Evolutionary conservation across 345 rosid species (phyloP).

Genomic region (Populus simonii): DNA sequence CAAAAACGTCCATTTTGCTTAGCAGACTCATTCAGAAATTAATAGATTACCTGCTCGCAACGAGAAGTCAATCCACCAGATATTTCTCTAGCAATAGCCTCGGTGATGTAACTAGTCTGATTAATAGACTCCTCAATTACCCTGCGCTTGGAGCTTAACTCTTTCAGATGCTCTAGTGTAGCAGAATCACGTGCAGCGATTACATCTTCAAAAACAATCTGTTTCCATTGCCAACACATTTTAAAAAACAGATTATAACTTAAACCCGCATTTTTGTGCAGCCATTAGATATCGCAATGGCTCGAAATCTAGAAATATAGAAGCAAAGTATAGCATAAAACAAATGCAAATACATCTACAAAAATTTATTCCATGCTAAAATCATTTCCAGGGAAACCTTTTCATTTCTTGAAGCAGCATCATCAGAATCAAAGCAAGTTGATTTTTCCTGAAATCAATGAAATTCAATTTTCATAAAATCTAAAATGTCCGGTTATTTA

Average conservation of each 20-base stretch:
- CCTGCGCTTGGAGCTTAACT: constrained; percentile 62
- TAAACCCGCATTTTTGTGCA: background rate
- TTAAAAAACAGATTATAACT: background rate
- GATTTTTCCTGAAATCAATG: background rate
- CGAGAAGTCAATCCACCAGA: constrained; percentile 61
- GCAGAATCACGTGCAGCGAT: constrained; percentile 46
- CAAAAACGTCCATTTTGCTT: background rate
- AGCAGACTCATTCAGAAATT: too few species aligned
- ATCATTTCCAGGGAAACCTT: background rate
- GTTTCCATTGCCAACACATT: constrained; percentile 9
- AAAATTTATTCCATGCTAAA: background rate
- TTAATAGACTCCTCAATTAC: constrained; percentile 64
- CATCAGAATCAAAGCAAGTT: background rate
- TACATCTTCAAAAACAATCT: constrained; percentile 65
- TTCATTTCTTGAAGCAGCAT: background rate
- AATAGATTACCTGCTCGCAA: constrained; percentile 47
- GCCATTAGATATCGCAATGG: background rate
- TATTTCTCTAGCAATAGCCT: constrained; percentile 69
- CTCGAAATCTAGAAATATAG: background rate
- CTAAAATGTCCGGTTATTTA: background rate
- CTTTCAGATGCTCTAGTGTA: constrained; percentile 55
- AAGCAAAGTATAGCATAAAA: background rate
- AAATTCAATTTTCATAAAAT: background rate
- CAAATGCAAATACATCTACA: background rate
- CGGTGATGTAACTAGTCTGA: constrained; percentile 46